A percentile compares a stretch with the other conserved stretches of the same genome.
Evolutionary conservation across 257 asterid genomes (phyloP).

Genomic region (Cinchona pubescens): DNA sequence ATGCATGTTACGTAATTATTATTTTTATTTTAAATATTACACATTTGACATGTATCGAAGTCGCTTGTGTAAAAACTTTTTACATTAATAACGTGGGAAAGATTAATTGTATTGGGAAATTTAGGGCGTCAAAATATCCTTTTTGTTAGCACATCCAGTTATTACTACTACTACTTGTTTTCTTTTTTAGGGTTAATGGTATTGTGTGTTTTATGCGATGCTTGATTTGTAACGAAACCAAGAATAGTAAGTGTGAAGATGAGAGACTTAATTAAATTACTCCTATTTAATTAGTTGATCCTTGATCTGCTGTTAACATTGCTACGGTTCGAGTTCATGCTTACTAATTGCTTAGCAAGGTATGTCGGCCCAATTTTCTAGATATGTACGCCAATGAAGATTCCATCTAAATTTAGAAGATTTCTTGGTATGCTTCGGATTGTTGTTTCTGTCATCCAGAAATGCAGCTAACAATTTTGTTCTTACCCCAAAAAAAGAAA

Average conservation of each 20-base stretch:
- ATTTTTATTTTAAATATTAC: too few species aligned
- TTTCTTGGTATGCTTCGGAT: not conserved
- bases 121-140: not conserved
- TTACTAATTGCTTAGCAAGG: too few species aligned
- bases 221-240: conserved; percentile 8
- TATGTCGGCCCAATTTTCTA: not conserved
- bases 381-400: not conserved
- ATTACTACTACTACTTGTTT: conserved; percentile 9
- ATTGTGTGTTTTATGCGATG: conserved; percentile 3
- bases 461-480: not conserved
- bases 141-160: not conserved
- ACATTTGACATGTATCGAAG: too few species aligned
- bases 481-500: too few species aligned
- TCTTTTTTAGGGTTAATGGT: not conserved
- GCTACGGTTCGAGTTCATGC: too few species aligned
- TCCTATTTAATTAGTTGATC: not conserved
- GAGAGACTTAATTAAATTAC: not conserved
- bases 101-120: too few species aligned
- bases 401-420: not conserved
- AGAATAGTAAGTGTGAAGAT: not conserved
- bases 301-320: not conserved
- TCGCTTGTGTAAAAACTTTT: too few species aligned
- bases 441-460: not conserved
- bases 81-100: too few species aligned
- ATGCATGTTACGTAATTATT: too few species aligned